phyloP scores from a whole-genome alignment of 352 stramenopile genomes.

The Plasmopara viticola region DNA sequence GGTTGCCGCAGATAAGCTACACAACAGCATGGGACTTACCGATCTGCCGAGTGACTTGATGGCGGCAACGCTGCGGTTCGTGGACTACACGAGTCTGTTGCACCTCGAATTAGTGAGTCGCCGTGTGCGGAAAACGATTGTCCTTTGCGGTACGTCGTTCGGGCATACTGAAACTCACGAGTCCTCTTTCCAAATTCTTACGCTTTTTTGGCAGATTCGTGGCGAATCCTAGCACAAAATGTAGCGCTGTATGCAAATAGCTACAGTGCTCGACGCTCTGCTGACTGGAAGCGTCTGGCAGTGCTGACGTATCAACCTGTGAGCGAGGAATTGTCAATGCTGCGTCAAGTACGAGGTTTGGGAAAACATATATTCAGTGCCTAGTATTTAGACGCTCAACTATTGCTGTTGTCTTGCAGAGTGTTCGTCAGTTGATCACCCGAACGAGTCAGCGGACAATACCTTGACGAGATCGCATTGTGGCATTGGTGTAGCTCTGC shows the following conservation, averaged over 20 bases:
- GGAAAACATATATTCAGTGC: neutral
- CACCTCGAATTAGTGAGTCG: conserved; percentile 22
- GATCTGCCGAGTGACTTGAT: conserved; percentile 41
- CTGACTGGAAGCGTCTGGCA: conserved; percentile 31
- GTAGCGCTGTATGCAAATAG: conserved; percentile 8
- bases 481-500: conserved; percentile 28
- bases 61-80: conserved; percentile 34
- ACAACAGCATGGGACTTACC: conserved; percentile 11
- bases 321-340: conserved; percentile 21
- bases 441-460: conserved; percentile 42
- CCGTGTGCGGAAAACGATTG: conserved; percentile 12
- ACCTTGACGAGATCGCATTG: conserved; percentile 40
- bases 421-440: conserved; percentile 45
- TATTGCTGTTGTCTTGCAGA: conserved; percentile 13
- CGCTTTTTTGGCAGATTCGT: conserved; percentile 21
- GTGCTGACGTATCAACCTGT: conserved; percentile 18
- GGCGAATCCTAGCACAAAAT: conserved; percentile 19
- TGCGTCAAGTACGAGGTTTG: conserved; percentile 34
- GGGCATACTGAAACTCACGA: neutral
- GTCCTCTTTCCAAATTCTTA: neutral
- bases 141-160: conserved; percentile 12
- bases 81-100: conserved; percentile 29
- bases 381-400: neutral
- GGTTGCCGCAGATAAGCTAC: conserved; percentile 16
- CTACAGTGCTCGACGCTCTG: neutral